Evolutionary conservation across 306 rosid species (phyloP).

Genomic region (Carpinus fangiana): DNA sequence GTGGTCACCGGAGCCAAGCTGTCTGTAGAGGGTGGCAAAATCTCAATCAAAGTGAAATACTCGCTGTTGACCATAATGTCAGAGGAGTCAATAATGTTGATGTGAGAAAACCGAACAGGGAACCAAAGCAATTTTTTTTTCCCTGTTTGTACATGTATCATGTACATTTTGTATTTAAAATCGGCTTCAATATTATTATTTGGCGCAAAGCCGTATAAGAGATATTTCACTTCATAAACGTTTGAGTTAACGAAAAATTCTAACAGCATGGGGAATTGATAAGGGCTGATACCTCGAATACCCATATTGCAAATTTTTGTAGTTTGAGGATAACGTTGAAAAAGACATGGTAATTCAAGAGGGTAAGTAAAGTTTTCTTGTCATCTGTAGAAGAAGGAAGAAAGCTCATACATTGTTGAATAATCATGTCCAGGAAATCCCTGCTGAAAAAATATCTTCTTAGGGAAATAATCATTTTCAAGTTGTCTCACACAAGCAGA

Average conservation of each 20-base stretch:
- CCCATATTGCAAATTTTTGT: too few species aligned
- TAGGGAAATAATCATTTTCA: background rate
- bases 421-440: background rate
- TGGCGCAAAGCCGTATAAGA: constrained; percentile 5
- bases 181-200: background rate
- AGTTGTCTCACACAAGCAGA: background rate
- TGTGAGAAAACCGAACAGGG: constrained; percentile 13
- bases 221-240: too few species aligned
- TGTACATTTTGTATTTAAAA: constrained; percentile 30
- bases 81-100: constrained; percentile 49
- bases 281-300: too few species aligned
- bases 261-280: too few species aligned
- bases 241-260: too few species aligned
- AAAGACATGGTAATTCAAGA: too few species aligned
- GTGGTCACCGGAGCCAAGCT: constrained; percentile 90
- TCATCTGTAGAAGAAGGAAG: background rate
- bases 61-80: constrained; percentile 73
- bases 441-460: background rate
- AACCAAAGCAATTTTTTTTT: background rate
- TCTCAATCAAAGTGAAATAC: constrained; percentile 75
- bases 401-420: background rate
- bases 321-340: too few species aligned
- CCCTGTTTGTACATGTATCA: constrained; percentile 37
- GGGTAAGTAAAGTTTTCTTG: too few species aligned
- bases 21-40: constrained; percentile 59